A percentile compares a stretch with the other conserved stretches of the same genome.
phyloP scores from a whole-genome alignment of 2,329 filamentous ascomycete genomes.

The Ceratocystis lukuohia region DNA sequence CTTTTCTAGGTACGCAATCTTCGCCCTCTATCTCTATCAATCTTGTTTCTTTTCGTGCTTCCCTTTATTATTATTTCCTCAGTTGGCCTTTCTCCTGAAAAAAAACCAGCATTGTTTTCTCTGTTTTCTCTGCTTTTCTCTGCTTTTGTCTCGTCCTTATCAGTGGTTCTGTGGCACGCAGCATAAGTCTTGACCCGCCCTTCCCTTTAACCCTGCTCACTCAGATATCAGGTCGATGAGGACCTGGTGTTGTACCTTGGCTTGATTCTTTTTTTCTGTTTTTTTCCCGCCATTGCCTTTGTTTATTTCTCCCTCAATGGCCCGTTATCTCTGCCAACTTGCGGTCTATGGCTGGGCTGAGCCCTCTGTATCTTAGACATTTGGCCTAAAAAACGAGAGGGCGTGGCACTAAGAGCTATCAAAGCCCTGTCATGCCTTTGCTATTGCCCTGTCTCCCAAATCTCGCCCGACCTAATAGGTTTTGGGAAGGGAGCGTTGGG shows the following conservation, averaged over 20 bases:
- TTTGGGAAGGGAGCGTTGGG: not conserved
- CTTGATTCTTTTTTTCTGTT: not conserved
- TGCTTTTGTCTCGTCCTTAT: slow-evolving; percentile 11
- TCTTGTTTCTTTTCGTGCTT: not conserved
- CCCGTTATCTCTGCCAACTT: not conserved
- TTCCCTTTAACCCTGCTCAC: not conserved
- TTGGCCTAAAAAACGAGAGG: not conserved
- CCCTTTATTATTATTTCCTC: not conserved
- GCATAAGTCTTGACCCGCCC: not conserved
- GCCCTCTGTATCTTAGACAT: slow-evolving; percentile 1
- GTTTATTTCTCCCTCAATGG: not conserved
- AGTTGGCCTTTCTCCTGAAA: not conserved
- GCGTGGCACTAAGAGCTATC: not conserved
- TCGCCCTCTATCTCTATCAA: not conserved
- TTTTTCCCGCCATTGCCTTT: not conserved
- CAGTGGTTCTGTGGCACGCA: slow-evolving; percentile 4
- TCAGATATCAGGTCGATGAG: not conserved
- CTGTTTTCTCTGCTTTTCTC: slow-evolving; percentile 8
- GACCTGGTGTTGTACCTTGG: not conserved
- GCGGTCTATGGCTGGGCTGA: not conserved
- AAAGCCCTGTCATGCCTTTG: not conserved
- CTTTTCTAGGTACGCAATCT: slow-evolving; percentile 1
- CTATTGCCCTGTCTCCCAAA: not conserved
- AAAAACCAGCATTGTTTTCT: not conserved
- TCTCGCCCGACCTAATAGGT: not conserved